Evolutionary conservation across 2,329 filamentous ascomycete species (phyloP).

Genomic region (Aspergillus luchuensis): DNA sequence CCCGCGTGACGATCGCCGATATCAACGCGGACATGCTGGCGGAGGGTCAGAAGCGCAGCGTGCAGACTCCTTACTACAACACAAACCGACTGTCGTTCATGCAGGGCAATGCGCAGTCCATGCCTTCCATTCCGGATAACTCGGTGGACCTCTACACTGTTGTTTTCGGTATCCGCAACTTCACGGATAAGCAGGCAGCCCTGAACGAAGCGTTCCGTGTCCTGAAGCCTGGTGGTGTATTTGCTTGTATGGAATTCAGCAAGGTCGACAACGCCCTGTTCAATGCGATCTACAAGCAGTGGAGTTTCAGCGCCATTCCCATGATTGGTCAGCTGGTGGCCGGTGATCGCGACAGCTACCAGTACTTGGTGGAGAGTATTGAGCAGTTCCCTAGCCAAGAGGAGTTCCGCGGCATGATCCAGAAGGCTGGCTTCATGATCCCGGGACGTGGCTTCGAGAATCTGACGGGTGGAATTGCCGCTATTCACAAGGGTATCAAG

Average conservation of each 20-base stretch:
- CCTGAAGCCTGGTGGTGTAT: constrained; percentile 90
- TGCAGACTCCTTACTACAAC: constrained; percentile 61
- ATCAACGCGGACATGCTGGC: constrained; percentile 95
- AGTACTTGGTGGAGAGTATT: constrained; percentile 98
- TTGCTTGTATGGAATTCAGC: constrained; percentile 94
- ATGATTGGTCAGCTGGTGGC: constrained; percentile 94
- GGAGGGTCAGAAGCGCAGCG: constrained; percentile 79
- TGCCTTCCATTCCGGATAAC: constrained; percentile 64
- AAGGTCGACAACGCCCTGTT: constrained; percentile 78
- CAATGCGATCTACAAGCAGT: constrained; percentile 86
- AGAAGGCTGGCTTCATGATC: constrained; percentile 76
- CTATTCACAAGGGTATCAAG: constrained; percentile 96
- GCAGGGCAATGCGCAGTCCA: constrained; percentile 83
- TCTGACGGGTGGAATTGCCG: constrained; percentile 86
- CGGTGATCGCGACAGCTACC: constrained; percentile 91
- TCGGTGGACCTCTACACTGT: constrained; percentile 96
- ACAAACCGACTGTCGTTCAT: constrained; percentile 68
- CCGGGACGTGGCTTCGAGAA: constrained; percentile 85
- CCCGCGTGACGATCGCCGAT: constrained; percentile 87
- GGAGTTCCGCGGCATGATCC: constrained; percentile 67
- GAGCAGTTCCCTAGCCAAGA: constrained; percentile 86
- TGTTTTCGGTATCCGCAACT: constrained; percentile 96
- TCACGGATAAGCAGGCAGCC: constrained; percentile 85
- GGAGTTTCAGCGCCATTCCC: constrained; percentile 93
- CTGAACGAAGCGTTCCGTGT: constrained; percentile 83